phyloP scores from a whole-genome alignment of 2,329 filamentous ascomycete genomes.

The Nemania sp. region DNA sequence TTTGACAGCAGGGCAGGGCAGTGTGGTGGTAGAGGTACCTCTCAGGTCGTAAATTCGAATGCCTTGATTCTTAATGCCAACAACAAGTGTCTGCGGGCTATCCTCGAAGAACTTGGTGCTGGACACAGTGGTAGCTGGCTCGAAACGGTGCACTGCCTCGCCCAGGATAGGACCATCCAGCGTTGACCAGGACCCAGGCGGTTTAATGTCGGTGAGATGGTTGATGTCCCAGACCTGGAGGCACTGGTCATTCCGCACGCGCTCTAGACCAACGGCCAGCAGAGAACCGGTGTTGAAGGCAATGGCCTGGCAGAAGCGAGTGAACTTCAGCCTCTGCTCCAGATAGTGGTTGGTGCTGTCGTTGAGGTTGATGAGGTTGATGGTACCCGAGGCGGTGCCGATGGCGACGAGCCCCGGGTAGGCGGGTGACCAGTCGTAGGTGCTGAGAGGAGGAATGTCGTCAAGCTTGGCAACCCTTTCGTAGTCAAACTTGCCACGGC shows the following conservation, averaged over 20 bases:
- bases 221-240: conserved; percentile 83
- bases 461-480: conserved; percentile 62
- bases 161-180: conserved; percentile 53
- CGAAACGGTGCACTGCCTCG: conserved; percentile 62
- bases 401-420: conserved; percentile 72
- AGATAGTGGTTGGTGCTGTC: conserved; percentile 68
- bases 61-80: conserved; percentile 75
- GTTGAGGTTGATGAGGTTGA: conserved; percentile 74
- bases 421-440: conserved; percentile 69
- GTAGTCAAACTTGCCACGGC: conserved; percentile 61
- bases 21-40: conserved; percentile 52
- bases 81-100: conserved; percentile 74
- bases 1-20: background rate
- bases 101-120: conserved; percentile 83
- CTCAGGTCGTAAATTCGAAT: conserved; percentile 78
- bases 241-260: conserved; percentile 80
- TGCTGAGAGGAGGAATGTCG: conserved; percentile 66
- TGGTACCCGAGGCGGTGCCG: conserved; percentile 74
- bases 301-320: conserved; percentile 79
- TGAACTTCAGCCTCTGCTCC: conserved; percentile 73
- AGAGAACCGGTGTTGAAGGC: conserved; percentile 75
- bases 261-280: conserved; percentile 78
- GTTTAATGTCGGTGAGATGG: conserved; percentile 57
- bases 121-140: conserved; percentile 74
- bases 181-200: conserved; percentile 55